Evolutionary conservation across 306 rosid species (phyloP).

Genomic region (Dryas drummondii): DNA sequence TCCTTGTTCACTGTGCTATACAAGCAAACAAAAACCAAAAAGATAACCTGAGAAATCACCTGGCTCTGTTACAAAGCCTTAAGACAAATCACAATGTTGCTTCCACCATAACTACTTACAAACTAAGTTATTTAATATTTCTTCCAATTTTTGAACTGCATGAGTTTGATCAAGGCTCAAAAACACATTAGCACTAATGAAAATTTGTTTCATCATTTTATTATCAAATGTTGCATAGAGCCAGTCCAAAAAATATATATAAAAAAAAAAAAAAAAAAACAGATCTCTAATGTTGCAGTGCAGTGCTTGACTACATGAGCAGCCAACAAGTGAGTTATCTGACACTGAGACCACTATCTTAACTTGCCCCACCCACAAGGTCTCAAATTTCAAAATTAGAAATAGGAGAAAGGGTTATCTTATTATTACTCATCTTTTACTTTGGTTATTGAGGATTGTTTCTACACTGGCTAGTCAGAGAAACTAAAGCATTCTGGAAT

Average conservation of each 20-base stretch:
- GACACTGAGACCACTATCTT: too few species aligned
- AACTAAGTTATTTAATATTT: background rate
- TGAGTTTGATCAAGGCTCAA: background rate
- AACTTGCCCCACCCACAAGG: background rate
- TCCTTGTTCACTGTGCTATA: constrained; percentile 91
- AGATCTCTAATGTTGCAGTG: too few species aligned
- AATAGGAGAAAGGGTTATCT: too few species aligned
- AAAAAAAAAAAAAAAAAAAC: too few species aligned
- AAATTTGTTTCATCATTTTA: background rate
- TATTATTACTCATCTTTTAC: background rate
- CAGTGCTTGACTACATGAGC: background rate
- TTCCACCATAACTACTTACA: background rate
- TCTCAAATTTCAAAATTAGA: background rate
- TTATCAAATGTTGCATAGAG: too few species aligned
- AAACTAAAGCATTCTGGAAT: background rate
- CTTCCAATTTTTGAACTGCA: background rate
- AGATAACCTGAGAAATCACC: constrained; percentile 9
- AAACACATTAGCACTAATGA: background rate
- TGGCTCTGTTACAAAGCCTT: background rate
- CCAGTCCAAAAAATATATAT: background rate
- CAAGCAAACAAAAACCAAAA: constrained; percentile 33
- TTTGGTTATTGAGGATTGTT: background rate
- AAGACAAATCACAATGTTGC: background rate
- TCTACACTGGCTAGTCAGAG: background rate
- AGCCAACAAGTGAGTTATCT: background rate